Evolutionary conservation across 1,139 yeast genomes (phyloP).

Genomic region (Diutina neorugosa): DNA sequence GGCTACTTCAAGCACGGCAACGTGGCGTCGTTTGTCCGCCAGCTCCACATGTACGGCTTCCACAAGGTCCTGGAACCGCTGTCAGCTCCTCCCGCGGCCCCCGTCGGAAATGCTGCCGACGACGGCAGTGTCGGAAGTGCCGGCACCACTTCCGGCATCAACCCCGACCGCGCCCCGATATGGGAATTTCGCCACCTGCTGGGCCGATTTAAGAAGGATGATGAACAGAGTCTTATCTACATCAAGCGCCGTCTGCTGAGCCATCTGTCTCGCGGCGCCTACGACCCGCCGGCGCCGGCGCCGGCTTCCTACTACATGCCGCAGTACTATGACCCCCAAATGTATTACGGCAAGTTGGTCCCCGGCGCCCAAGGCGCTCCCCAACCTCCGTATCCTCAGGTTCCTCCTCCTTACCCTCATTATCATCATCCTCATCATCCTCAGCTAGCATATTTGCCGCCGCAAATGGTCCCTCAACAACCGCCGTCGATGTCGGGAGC

Average conservation of each 20-base stretch:
- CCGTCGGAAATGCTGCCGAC: conserved; percentile 7
- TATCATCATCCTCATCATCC: conserved; percentile 9
- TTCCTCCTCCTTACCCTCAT: conserved; percentile 12
- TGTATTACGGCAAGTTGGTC: conserved; percentile 9
- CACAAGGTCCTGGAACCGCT: conserved; percentile 39
- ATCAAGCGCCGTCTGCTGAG: conserved; percentile 55
- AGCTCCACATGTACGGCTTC: conserved; percentile 38
- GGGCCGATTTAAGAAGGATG: conserved; percentile 68
- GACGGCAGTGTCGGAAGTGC: conserved; percentile 4
- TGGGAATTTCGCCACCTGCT: conserved; percentile 90
- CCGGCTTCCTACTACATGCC: conserved; percentile 7
- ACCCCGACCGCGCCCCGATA: conserved; percentile 20
- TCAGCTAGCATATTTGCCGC: conserved; percentile 2
- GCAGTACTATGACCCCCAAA: conserved; percentile 6
- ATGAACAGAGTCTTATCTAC: conserved; percentile 47
- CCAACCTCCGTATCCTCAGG: conserved; percentile 5
- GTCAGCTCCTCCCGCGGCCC: conserved; percentile 11
- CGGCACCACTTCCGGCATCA: conserved; percentile 7
- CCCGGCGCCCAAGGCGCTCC: conserved; percentile 5
- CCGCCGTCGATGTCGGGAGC: background rate
- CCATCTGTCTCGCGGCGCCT: conserved; percentile 13
- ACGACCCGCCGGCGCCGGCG: background rate
- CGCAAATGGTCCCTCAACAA: conserved; percentile 4
- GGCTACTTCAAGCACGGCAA: conserved; percentile 36
- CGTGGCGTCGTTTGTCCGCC: conserved; percentile 36